These are phyloP conservation scores for Dentipellis fragilis DNA, from an alignment of 768 basidiomycete genomes.

Conservation along the genomic window DNA sequence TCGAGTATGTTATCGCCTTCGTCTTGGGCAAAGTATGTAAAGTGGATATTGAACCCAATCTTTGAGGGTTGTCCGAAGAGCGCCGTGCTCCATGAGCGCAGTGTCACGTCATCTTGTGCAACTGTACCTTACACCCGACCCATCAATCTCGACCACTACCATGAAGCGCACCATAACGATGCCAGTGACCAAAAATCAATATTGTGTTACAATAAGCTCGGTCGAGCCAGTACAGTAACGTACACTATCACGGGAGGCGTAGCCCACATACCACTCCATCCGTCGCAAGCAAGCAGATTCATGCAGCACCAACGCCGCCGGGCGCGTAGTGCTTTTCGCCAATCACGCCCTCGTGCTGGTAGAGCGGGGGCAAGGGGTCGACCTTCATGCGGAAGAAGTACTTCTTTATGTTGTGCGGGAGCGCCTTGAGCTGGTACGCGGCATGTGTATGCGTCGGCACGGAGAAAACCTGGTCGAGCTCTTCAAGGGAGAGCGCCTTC, in stretches of 20 bases:
- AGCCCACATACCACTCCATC: too few species aligned
- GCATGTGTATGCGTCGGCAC: constrained; percentile 46
- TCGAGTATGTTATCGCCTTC: too few species aligned
- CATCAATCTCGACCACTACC: neutral
- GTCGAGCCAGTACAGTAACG: too few species aligned
- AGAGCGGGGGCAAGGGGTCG: constrained; percentile 34
- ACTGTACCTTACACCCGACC: too few species aligned
- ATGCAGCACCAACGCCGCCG: constrained; percentile 14
- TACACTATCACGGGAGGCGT: too few species aligned
- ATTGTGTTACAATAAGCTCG: too few species aligned
- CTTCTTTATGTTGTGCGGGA: constrained; percentile 45
- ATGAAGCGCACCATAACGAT: neutral
- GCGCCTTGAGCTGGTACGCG: constrained; percentile 44
- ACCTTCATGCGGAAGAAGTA: constrained; percentile 38
- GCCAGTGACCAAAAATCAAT: neutral
- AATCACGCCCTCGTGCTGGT: constrained; percentile 29
- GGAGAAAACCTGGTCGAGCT: constrained; percentile 52
- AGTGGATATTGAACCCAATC: too few species aligned
- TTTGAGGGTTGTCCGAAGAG: too few species aligned
- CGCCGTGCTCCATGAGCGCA: too few species aligned
- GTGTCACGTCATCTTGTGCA: too few species aligned
- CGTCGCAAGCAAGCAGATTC: neutral
- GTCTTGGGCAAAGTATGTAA: too few species aligned
- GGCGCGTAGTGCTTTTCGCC: constrained; percentile 26
- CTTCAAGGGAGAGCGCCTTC: constrained; percentile 58